Percentiles rank a stretch among this genome's conserved stretches.
Conservation (phyloP, 306 rosid species). For the Cajanus cajan region DNA sequence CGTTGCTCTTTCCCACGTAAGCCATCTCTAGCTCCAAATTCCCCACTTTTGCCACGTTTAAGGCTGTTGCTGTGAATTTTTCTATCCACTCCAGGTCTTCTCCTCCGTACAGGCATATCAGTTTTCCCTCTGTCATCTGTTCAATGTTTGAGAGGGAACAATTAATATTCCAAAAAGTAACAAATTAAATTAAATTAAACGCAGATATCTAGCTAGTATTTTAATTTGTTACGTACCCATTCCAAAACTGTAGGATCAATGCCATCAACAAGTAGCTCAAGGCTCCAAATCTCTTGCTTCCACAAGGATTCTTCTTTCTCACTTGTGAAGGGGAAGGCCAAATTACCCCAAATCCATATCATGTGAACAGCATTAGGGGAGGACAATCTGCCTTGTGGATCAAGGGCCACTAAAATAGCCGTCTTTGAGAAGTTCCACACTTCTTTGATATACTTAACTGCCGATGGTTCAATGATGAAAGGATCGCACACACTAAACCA, state of each 20-base stretch:
- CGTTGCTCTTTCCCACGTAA: conserved; percentile 75
- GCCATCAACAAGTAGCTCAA: conserved; percentile 63
- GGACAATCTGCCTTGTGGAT: conserved; percentile 72
- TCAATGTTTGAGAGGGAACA: too few relatives aligned
- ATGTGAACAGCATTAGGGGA: conserved; percentile 71
- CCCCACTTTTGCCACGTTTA: conserved; percentile 44
- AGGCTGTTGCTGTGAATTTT: conserved; percentile 51
- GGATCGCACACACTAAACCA: conserved; percentile 72
- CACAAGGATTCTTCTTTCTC: conserved; percentile 69
- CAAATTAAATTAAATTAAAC: too few relatives aligned
- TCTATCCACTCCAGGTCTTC: conserved; percentile 76
- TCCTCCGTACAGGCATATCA: conserved; percentile 76
- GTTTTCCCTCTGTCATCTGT: conserved; percentile 52
- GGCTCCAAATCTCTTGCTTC: conserved; percentile 71
- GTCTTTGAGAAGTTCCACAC: conserved; percentile 68
- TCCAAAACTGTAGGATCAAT: conserved; percentile 50
- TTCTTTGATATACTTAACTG: conserved; percentile 62
- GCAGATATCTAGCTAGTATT: too few relatives aligned
- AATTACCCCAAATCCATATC: conserved; percentile 84
- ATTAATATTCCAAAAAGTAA: too few relatives aligned
- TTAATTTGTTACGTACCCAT: too few relatives aligned
- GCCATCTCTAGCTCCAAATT: conserved; percentile 50
- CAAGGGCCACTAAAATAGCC: conserved; percentile 69
- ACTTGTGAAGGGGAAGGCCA: conserved; percentile 71
- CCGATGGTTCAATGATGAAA: conserved; percentile 54